Conservation (phyloP, 352 stramenopile species). For the Chrysophaeum taylorii region DNA sequence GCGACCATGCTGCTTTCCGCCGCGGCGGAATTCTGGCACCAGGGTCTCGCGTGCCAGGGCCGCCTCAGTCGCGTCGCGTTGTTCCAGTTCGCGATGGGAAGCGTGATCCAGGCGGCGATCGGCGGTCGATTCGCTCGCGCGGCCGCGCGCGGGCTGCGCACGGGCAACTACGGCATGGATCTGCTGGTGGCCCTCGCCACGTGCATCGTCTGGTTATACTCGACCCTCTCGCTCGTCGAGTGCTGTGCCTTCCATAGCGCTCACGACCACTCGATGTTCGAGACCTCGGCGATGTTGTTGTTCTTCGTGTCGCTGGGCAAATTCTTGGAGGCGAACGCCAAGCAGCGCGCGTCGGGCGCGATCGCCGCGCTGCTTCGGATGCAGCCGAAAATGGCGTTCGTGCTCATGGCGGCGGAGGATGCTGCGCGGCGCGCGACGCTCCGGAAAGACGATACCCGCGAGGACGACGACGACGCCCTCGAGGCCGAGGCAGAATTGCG, state of each 20-base stretch:
- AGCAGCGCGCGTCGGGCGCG: constrained; percentile 78
- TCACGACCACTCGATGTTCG: constrained; percentile 64
- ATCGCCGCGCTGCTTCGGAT: constrained; percentile 83
- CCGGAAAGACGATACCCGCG: constrained; percentile 31
- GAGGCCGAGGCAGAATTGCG: constrained; percentile 26
- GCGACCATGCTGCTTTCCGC: background rate
- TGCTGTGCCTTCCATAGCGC: constrained; percentile 9
- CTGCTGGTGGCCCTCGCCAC: constrained; percentile 81
- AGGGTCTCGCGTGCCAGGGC: constrained; percentile 4
- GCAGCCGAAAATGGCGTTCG: constrained; percentile 69
- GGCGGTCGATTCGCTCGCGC: constrained; percentile 70
- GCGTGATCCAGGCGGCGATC: constrained; percentile 70
- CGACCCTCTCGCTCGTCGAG: constrained; percentile 56
- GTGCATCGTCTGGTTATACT: constrained; percentile 77
- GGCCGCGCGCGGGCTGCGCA: constrained; percentile 59
- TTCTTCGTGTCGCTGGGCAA: constrained; percentile 95
- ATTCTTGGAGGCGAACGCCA: constrained; percentile 82
- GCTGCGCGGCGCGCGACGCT: constrained; percentile 15
- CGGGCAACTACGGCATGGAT: constrained; percentile 58
- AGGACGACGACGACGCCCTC: constrained; percentile 49
- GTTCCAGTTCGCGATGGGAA: constrained; percentile 41
- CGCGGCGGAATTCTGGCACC: background rate
- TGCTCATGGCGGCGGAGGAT: constrained; percentile 51
- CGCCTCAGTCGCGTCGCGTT: background rate
- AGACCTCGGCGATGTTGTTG: constrained; percentile 90